phyloP scores from a whole-genome alignment of 208 protist genomes.

The Perkinsela sp. region DNA sequence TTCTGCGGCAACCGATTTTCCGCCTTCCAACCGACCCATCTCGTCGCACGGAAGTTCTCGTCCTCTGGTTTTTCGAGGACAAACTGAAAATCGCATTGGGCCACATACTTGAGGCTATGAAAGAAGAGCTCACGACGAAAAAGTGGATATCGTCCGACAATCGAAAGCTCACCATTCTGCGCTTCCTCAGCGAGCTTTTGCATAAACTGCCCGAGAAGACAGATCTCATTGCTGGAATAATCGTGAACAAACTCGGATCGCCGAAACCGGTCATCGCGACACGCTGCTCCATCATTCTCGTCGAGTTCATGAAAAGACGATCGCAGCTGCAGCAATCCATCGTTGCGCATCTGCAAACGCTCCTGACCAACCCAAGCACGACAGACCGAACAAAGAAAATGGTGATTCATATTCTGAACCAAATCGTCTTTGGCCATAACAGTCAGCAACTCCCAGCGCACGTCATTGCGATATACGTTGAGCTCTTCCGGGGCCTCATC shows the following conservation, averaged over 20 bases:
- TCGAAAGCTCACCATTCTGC: conserved; percentile 28
- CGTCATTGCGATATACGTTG: conserved; percentile 51
- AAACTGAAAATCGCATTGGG: conserved; percentile 60
- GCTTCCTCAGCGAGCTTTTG: conserved; percentile 36
- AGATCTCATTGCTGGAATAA: conserved; percentile 38
- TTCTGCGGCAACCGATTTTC: background rate
- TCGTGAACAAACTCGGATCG: conserved; percentile 67
- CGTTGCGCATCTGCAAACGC: conserved; percentile 58
- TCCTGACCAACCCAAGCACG: conserved; percentile 62
- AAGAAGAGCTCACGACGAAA: conserved; percentile 65
- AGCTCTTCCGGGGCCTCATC: conserved; percentile 44
- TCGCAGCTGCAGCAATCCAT: conserved; percentile 10
- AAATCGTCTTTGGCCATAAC: conserved; percentile 63
- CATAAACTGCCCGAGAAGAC: conserved; percentile 38
- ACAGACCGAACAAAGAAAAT: conserved; percentile 53
- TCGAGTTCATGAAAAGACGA: conserved; percentile 52
- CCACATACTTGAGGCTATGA: conserved; percentile 44
- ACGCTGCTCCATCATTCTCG: conserved; percentile 35
- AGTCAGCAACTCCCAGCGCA: conserved; percentile 56
- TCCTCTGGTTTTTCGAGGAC: conserved; percentile 67
- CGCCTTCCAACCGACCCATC: conserved; percentile 22
- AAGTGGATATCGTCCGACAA: conserved; percentile 36
- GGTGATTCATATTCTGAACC: conserved; percentile 58
- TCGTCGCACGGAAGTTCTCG: conserved; percentile 21
- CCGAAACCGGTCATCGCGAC: conserved; percentile 25